phyloP scores from a whole-genome alignment of 208 protist species.

The Blastocrithidia nonstop region DNA sequence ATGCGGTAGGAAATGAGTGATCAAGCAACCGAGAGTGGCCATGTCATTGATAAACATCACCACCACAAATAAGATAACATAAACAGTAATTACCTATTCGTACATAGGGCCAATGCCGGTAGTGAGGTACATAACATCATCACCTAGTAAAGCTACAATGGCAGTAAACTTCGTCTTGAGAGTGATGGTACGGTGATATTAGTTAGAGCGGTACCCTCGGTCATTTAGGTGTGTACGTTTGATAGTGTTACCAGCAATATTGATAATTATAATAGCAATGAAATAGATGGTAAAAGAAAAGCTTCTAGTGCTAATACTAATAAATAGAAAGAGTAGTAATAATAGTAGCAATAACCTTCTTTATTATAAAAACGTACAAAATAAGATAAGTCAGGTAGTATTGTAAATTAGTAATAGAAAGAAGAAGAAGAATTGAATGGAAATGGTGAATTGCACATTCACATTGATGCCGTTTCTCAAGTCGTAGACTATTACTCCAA shows the following conservation, averaged over 20 bases:
- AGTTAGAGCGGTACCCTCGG: conserved; percentile 33
- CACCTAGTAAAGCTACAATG: conserved; percentile 19
- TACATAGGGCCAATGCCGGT: not conserved
- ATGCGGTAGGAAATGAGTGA: not conserved
- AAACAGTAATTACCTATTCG: too few relatives aligned
- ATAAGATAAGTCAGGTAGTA: too few relatives aligned
- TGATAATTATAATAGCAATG: too few relatives aligned
- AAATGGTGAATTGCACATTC: conserved; percentile 30
- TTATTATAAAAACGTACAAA: too few relatives aligned
- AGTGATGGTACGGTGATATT: conserved; percentile 42
- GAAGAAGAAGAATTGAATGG: conserved; percentile 7
- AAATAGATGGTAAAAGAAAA: too few relatives aligned
- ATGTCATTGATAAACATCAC: not conserved
- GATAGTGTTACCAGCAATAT: too few relatives aligned
- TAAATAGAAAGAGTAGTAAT: too few relatives aligned
- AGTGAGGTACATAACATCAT: not conserved
- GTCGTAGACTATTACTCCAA: conserved; percentile 50
- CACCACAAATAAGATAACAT: not conserved
- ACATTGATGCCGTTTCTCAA: conserved; percentile 43
- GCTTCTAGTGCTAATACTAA: too few relatives aligned
- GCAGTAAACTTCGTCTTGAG: conserved; percentile 42
- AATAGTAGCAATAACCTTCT: too few relatives aligned
- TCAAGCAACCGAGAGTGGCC: too few relatives aligned
- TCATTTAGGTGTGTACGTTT: conserved; percentile 43
- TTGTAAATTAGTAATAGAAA: too few relatives aligned